Evolutionary conservation across 2,329 filamentous ascomycete genomes (phyloP).

Genomic region (Clarireedia monteithiana): DNA sequence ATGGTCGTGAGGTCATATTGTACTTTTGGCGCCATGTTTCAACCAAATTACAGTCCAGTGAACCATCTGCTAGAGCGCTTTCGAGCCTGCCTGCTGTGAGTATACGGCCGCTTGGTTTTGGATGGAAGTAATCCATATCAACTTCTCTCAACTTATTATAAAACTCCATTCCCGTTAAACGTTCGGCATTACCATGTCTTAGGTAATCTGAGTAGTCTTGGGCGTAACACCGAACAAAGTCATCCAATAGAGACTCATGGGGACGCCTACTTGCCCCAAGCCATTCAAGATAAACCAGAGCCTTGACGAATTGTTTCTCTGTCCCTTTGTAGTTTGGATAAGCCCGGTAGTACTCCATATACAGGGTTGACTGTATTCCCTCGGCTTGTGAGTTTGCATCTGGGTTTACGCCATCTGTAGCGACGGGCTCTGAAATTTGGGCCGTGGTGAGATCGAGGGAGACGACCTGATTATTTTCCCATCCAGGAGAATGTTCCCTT

Average conservation of each 20-base stretch:
- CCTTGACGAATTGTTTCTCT: conserved; percentile 36
- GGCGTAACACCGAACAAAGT: conserved; percentile 41
- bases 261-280: conserved; percentile 32
- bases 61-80: neutral
- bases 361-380: conserved; percentile 14
- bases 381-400: neutral
- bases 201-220: conserved; percentile 29
- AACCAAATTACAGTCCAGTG: neutral
- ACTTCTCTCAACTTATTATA: neutral
- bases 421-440: neutral
- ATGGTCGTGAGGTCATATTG: neutral
- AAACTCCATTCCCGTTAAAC: neutral
- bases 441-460: neutral
- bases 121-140: neutral
- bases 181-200: neutral
- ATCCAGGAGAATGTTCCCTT: no score
- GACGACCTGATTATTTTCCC: no score
- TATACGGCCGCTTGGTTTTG: neutral
- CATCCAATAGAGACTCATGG: conserved; percentile 42
- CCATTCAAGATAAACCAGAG: conserved; percentile 37
- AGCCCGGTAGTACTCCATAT: conserved; percentile 32
- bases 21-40: neutral
- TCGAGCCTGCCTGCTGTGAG: neutral
- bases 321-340: conserved; percentile 39
- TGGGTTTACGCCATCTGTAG: neutral